Base-by-base conservation (phyloP, 331 rosid species). In the Pyrus hybrid region DNA sequence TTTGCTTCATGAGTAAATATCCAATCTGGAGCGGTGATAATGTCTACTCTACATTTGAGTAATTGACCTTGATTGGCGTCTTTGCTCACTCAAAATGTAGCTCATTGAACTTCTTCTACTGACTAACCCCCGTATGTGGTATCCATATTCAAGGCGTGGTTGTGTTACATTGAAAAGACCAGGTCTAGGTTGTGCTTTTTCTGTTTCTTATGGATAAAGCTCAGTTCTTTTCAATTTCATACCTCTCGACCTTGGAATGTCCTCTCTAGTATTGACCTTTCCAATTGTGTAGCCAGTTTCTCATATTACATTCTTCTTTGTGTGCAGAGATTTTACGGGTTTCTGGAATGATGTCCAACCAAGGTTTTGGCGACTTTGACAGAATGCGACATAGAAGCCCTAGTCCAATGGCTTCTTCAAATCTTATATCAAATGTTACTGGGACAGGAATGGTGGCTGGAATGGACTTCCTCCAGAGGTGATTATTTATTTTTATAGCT, bases 371-470 rank as follows among this genome's bases (percentile, higher is more conserved):
- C 7, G 98, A 94, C 88, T 88, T 94, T 35, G 98, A 94, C 77
- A 88, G 98, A 77, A 87, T 91, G 72, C 90, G 94, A 83, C 95
- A 94, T 80, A 87, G 98, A 87, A 94, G 98, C 79, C 97, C 98
- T 62, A 94, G 98, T 85, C 98, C 98, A 47, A 94, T 94, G 98
- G 93, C 97, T 84, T 93, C 98, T 83, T 90, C 97, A 72, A 90
- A 83, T 64, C 89, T 90, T 69, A 88, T 91, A 68, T 85, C 98
- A 54, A 94, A 86, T 90, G 95, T 92, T 37, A 72, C 84, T 20
- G 93, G 90, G 67, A 58, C 97, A 45, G 96, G 98, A 41, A 75
- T 91, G 76, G 91, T 66, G 95, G 93, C 79, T 94, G 98, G 98
- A 91, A 88, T 83, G 88, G 90, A 69, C 88, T 89, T 81, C 93